A percentile compares a stretch with the other conserved stretches of the same genome.
These are phyloP conservation scores for Nepenthes alata DNA, from an alignment of 179 eudicot genomes.

Conservation along the genomic window DNA sequence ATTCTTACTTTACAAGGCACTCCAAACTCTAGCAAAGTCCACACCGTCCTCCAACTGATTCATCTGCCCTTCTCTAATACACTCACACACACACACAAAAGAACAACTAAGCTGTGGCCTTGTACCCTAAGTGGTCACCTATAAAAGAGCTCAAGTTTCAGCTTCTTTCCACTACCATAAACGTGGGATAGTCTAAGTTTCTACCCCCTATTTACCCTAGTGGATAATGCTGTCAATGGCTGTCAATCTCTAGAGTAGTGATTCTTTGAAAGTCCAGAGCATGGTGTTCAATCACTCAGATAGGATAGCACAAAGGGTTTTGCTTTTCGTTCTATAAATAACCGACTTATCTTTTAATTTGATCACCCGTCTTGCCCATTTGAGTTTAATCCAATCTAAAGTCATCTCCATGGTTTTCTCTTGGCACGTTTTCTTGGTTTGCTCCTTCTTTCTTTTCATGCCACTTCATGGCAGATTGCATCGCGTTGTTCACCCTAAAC, in stretches of 20 bases:
- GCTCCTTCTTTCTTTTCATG: neutral
- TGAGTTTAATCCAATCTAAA: neutral
- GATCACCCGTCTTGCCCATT: too few species aligned
- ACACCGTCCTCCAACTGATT: neutral
- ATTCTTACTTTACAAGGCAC: neutral
- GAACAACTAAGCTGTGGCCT: neutral
- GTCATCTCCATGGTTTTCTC: constrained; percentile 1
- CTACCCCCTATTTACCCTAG: neutral
- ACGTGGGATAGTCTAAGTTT: constrained; percentile 14
- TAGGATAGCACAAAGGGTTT: too few species aligned
- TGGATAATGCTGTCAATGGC: constrained; percentile 1
- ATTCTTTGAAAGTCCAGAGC: constrained; percentile 2
- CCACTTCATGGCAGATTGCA: constrained; percentile 2
- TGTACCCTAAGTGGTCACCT: neutral
- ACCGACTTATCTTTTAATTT: neutral
- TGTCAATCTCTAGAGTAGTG: neutral
- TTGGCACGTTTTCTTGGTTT: neutral
- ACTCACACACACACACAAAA: too few species aligned
- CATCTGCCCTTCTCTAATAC: neutral
- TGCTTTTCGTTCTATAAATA: constrained; percentile 1
- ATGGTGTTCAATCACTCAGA: neutral
- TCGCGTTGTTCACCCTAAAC: neutral
- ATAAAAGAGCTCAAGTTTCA: constrained; percentile 1
- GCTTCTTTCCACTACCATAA: constrained; percentile 14
- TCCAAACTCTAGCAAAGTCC: neutral